A percentile compares a stretch with the other conserved stretches of the same genome.
phyloP scores from a whole-genome alignment of 768 basidiomycete genomes.

The Trametes cingulata region DNA sequence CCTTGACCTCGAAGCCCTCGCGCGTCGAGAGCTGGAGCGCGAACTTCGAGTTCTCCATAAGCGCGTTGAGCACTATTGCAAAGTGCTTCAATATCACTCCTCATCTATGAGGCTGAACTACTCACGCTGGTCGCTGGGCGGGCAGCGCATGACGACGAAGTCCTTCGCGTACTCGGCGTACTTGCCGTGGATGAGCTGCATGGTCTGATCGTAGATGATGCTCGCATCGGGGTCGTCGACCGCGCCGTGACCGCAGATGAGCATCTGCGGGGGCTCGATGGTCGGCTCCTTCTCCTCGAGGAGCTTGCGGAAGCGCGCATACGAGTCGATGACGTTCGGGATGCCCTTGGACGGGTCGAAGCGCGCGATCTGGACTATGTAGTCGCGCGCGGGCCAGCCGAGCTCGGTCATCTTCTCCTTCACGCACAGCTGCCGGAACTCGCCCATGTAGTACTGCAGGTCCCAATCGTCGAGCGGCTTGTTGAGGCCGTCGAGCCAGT shows the following conservation, averaged over 20 bases:
- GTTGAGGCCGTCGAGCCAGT: slow-evolving; percentile 94
- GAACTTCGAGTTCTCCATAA: slow-evolving; percentile 87
- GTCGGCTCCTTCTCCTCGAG: slow-evolving; percentile 47
- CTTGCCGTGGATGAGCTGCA: slow-evolving; percentile 51
- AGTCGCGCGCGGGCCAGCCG: slow-evolving; percentile 78
- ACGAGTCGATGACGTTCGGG: slow-evolving; percentile 84
- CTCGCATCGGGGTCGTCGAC: slow-evolving; percentile 96
- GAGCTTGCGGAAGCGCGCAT: slow-evolving; percentile 75
- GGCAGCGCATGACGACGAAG: slow-evolving; percentile 54
- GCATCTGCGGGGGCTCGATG: slow-evolving; percentile 68
- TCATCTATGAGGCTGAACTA: slow-evolving; percentile 15
- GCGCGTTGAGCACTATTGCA: slow-evolving; percentile 72
- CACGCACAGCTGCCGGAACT: slow-evolving; percentile 77
- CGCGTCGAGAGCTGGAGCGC: slow-evolving; percentile 90
- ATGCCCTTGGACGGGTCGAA: slow-evolving; percentile 91
- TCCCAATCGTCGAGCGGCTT: slow-evolving; percentile 84
- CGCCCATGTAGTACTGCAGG: slow-evolving; percentile 86
- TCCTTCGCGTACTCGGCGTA: slow-evolving; percentile 43
- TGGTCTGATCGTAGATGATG: slow-evolving; percentile 83
- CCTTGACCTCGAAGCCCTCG: slow-evolving; percentile 98
- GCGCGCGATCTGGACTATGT: slow-evolving; percentile 89
- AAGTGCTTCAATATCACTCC: slow-evolving; percentile 4
- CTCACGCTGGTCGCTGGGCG: slow-evolving; percentile 83
- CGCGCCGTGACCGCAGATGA: slow-evolving; percentile 88
- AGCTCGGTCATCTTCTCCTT: slow-evolving; percentile 84